phyloP scores from a whole-genome alignment of 805 yeast genomes.

The Phaffomyces thermotolerans region DNA sequence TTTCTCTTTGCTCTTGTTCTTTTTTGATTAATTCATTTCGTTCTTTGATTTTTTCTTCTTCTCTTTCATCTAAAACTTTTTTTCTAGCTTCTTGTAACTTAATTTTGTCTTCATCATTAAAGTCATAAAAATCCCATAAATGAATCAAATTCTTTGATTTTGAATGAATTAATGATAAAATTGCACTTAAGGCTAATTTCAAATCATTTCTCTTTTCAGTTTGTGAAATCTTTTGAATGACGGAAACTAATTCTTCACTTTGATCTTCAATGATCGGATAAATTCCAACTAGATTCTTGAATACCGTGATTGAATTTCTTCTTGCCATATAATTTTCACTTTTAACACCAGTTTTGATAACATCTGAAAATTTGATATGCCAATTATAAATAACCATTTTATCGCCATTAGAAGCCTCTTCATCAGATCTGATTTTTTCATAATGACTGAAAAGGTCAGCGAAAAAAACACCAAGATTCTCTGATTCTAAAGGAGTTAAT shows the following conservation, averaged over 20 bases:
- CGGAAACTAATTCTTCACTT: slow-evolving; percentile 42
- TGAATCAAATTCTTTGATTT: slow-evolving; percentile 43
- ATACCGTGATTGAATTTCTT: slow-evolving; percentile 69
- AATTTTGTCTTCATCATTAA: slow-evolving; percentile 37
- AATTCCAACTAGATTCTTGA: slow-evolving; percentile 54
- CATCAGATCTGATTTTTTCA: slow-evolving; percentile 36
- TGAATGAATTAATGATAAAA: slow-evolving; percentile 57
- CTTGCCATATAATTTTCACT: slow-evolving; percentile 67
- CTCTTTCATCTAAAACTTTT: slow-evolving; percentile 9
- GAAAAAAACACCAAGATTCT: slow-evolving; percentile 71
- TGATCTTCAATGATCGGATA: slow-evolving; percentile 68
- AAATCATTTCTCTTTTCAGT: slow-evolving; percentile 72
- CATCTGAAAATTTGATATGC: slow-evolving; percentile 42
- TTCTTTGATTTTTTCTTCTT: slow-evolving; percentile 4
- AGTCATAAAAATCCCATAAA: slow-evolving; percentile 49
- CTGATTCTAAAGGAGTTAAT: slow-evolving; percentile 71
- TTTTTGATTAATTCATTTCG: slow-evolving; percentile 1
- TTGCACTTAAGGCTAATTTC: slow-evolving; percentile 66
- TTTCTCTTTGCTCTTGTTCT: slow-evolving; percentile 6
- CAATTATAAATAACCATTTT: slow-evolving; percentile 40
- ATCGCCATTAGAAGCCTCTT: slow-evolving; percentile 22
- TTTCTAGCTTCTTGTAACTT: slow-evolving; percentile 14
- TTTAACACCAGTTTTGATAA: slow-evolving; percentile 18
- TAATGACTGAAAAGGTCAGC: slow-evolving; percentile 44
- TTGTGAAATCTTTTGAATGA: slow-evolving; percentile 40